Conservation (phyloP, 768 basidiomycete genomes). For the Pisolithus albus region DNA sequence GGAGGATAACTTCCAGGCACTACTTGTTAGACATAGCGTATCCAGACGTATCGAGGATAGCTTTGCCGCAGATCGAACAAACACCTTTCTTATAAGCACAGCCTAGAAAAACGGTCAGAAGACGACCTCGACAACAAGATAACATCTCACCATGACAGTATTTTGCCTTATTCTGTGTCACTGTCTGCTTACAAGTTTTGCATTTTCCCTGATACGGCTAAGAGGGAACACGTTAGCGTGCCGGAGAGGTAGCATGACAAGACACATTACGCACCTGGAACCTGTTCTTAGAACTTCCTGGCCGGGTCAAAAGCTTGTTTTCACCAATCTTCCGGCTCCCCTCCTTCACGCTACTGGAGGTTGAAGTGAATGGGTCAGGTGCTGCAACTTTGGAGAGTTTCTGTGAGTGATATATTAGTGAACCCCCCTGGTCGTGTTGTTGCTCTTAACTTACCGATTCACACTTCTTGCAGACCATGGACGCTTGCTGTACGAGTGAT, state of each 20-base stretch:
- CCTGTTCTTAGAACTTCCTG: slow-evolving; percentile 67
- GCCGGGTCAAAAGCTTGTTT: slow-evolving; percentile 72
- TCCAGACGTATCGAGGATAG: slow-evolving; percentile 75
- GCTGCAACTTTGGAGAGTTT: slow-evolving; percentile 90
- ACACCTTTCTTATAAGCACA: slow-evolving; percentile 85
- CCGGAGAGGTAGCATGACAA: slow-evolving; percentile 8
- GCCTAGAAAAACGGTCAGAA: slow-evolving; percentile 36
- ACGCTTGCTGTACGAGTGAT: not conserved
- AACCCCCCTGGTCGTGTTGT: not conserved
- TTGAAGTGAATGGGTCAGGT: slow-evolving; percentile 78
- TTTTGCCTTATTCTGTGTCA: slow-evolving; percentile 82
- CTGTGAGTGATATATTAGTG: slow-evolving; percentile 31
- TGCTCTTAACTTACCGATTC: slow-evolving; percentile 47
- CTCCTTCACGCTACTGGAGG: slow-evolving; percentile 68
- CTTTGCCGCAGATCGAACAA: slow-evolving; percentile 83
- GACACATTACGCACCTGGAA: slow-evolving; percentile 51
- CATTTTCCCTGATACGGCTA: slow-evolving; percentile 85
- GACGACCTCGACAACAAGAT: not conserved
- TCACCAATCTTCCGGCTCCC: slow-evolving; percentile 77
- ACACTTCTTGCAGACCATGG: slow-evolving; percentile 87
- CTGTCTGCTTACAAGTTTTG: slow-evolving; percentile 79
- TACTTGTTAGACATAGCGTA: slow-evolving; percentile 84
- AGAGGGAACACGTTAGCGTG: not conserved
- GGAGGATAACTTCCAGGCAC: not conserved
- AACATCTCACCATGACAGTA: slow-evolving; percentile 72